Conservation (phyloP, 148 eudicot species). For the Rhododendron simsii region DNA sequence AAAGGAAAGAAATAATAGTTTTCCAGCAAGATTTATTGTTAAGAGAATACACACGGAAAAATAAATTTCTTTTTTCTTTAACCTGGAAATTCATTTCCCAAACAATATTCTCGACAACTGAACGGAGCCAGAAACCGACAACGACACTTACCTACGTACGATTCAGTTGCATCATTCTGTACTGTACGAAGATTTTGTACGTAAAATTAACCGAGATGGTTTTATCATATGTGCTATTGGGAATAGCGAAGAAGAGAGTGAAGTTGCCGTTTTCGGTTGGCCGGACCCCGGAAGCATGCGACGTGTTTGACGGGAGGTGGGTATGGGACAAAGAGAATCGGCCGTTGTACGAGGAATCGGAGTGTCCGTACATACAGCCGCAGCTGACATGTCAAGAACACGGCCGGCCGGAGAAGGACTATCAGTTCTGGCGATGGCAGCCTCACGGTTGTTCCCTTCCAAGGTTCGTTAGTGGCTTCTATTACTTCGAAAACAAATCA, state of each 20-base stretch:
- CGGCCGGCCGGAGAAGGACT: slow-evolving; percentile 79
- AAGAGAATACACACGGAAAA: too few species aligned
- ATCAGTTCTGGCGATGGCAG: slow-evolving; percentile 91
- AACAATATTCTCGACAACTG: too few species aligned
- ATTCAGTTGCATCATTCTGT: background rate
- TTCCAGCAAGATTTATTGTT: too few species aligned
- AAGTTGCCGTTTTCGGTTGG: slow-evolving; percentile 60
- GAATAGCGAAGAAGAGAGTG: slow-evolving; percentile 30
- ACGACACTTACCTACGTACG: too few species aligned
- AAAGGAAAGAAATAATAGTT: too few species aligned
- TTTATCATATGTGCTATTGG: background rate
- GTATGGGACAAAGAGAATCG: slow-evolving; percentile 53
- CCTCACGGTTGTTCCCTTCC: slow-evolving; percentile 82
- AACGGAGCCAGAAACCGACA: too few species aligned
- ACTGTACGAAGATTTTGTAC: background rate
- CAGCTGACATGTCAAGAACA: slow-evolving; percentile 78
- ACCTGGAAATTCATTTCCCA: too few species aligned
- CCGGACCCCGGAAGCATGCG: slow-evolving; percentile 44
- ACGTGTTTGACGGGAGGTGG: slow-evolving; percentile 74
- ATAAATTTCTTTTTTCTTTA: too few species aligned
- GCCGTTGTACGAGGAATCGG: slow-evolving; percentile 74
- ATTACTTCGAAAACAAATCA: background rate
- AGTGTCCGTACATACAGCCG: slow-evolving; percentile 83
- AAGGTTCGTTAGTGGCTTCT: slow-evolving; percentile 28
- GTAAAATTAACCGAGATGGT: background rate